Conservation (phyloP, 1,139 yeast species). For the Saccharomyces hybrid region DNA sequence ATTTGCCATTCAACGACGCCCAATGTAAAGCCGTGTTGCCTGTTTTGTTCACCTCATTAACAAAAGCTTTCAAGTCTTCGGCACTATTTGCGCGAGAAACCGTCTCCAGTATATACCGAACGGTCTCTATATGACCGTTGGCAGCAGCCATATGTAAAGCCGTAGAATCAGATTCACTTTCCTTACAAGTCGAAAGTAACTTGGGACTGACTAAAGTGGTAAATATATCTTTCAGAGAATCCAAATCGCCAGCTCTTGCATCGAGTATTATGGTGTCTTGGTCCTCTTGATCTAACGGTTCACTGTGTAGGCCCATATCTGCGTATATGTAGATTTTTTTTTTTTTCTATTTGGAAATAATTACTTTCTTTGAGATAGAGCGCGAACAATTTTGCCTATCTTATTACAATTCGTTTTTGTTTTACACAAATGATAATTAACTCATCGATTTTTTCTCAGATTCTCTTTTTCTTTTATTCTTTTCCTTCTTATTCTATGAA, state of each 20-base stretch:
- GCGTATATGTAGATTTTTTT: neutral
- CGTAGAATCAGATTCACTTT: slow-evolving; percentile 57
- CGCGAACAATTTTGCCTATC: neutral
- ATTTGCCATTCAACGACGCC: slow-evolving; percentile 87
- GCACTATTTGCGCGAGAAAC: slow-evolving; percentile 29
- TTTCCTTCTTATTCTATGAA: neutral
- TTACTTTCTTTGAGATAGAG: neutral
- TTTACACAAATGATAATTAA: neutral
- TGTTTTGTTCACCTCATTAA: slow-evolving; percentile 56
- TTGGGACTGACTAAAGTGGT: slow-evolving; percentile 48
- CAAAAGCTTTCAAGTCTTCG: slow-evolving; percentile 42
- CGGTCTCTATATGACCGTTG: slow-evolving; percentile 75
- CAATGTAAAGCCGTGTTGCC: slow-evolving; percentile 95
- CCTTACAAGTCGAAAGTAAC: slow-evolving; percentile 39
- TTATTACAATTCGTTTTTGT: neutral
- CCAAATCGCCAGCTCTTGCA: slow-evolving; percentile 82
- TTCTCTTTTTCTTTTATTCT: neutral
- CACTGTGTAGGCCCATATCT: slow-evolving; percentile 32
- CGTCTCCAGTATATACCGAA: slow-evolving; percentile 50
- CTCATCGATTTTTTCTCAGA: neutral
- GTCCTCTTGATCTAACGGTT: slow-evolving; percentile 52
- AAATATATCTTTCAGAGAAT: slow-evolving; percentile 61
- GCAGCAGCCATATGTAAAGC: slow-evolving; percentile 94
- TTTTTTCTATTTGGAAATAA: neutral
- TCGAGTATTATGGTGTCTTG: slow-evolving; percentile 74